These are phyloP conservation scores for Graphiopsis chlorocephala DNA, from an alignment of 2,329 filamentous ascomycete genomes.

Conservation along the genomic window DNA sequence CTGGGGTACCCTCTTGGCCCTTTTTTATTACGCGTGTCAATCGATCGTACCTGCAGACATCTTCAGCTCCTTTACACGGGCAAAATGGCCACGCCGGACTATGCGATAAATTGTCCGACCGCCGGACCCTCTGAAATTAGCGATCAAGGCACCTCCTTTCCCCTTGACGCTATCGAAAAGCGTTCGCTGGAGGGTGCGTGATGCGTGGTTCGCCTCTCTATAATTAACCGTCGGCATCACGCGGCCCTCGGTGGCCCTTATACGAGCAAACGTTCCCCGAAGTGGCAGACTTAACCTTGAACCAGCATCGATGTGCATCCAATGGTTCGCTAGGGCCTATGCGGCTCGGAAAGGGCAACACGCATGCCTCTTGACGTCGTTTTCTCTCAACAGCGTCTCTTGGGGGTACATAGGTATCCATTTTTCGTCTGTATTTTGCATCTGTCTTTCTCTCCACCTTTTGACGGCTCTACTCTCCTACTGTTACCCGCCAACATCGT, in stretches of 20 bases:
- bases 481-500: neutral
- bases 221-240: conserved; percentile 14
- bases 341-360: conserved; percentile 5
- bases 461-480: neutral
- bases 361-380: conserved; percentile 12
- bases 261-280: conserved; percentile 13
- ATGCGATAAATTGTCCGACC: neutral
- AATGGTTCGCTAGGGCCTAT: conserved; percentile 1
- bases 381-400: neutral
- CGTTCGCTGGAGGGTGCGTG: neutral
- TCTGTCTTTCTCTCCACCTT: neutral
- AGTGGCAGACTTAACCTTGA: conserved; percentile 9
- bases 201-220: neutral
- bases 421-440: neutral
- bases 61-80: neutral
- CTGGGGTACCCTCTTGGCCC: neutral
- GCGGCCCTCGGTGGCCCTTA: conserved; percentile 11
- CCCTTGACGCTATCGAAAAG: neutral
- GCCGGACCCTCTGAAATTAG: neutral
- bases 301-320: neutral
- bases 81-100: neutral
- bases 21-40: neutral
- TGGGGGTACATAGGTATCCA: neutral
- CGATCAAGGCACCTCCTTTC: neutral
- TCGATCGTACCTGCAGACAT: conserved; percentile 7